Percentiles rank a stretch among this genome's conserved stretches.
Evolutionary conservation across 2,329 filamentous ascomycete genomes (phyloP).

Genomic region (Cercospora brassicicola): DNA sequence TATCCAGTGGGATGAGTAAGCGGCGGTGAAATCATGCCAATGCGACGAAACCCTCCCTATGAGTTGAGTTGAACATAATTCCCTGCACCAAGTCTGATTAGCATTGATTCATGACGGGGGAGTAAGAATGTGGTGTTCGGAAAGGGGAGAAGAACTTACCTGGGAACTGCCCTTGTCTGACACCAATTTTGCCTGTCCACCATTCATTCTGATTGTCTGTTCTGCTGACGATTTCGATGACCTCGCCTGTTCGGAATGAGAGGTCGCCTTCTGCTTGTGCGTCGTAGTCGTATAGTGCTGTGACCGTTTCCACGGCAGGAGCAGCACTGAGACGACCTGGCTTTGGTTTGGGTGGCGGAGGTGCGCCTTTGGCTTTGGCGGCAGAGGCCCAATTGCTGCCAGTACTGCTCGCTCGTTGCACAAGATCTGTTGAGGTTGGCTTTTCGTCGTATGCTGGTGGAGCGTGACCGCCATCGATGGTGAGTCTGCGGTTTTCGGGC

Average conservation of each 20-base stretch:
- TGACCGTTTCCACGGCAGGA: slow-evolving; percentile 72
- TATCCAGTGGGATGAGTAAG: not conserved
- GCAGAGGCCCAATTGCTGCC: slow-evolving; percentile 45
- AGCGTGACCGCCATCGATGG: slow-evolving; percentile 25
- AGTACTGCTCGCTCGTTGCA: slow-evolving; percentile 38
- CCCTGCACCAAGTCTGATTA: slow-evolving; percentile 33
- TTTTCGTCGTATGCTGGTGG: slow-evolving; percentile 34
- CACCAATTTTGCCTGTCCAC: slow-evolving; percentile 84
- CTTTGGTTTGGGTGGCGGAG: slow-evolving; percentile 58
- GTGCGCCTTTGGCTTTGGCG: slow-evolving; percentile 52
- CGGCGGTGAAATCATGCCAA: not conserved
- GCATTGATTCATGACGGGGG: not conserved
- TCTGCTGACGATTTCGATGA: slow-evolving; percentile 81
- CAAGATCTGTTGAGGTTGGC: slow-evolving; percentile 16
- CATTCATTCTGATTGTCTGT: slow-evolving; percentile 87
- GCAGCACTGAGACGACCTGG: slow-evolving; percentile 67
- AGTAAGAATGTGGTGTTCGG: not conserved
- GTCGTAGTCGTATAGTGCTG: slow-evolving; percentile 92
- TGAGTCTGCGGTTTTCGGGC: slow-evolving; percentile 34
- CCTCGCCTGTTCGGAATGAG: slow-evolving; percentile 82
- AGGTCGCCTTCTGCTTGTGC: slow-evolving; percentile 93
- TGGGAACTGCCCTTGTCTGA: slow-evolving; percentile 87
- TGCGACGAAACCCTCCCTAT: slow-evolving; percentile 10
- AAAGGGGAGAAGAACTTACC: slow-evolving; percentile 58
- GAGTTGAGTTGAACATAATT: slow-evolving; percentile 52